Evolutionary conservation across 2,329 filamentous ascomycete genomes (phyloP).

Genomic region (Ceratocystis cacaofunesta): DNA sequence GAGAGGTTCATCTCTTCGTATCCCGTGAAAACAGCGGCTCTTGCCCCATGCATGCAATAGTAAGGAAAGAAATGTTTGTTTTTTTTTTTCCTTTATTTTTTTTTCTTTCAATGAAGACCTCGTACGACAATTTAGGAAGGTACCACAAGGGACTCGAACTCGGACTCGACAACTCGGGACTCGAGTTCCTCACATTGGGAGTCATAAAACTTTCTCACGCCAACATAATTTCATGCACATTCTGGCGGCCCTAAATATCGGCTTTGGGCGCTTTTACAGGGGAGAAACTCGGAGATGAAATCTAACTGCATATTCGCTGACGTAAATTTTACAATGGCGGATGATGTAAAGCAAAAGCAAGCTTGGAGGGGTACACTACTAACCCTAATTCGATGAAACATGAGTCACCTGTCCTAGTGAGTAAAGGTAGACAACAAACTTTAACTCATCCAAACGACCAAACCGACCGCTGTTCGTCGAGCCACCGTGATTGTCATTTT

Average conservation of each 20-base stretch:
- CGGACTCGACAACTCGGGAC: background rate
- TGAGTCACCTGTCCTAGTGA: background rate
- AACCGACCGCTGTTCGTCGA: slow-evolving; percentile 11
- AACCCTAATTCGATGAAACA: background rate
- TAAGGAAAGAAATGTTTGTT: too few species aligned
- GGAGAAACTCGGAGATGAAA: slow-evolving; percentile 1
- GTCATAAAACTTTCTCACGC: background rate
- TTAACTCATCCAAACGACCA: slow-evolving; percentile 11
- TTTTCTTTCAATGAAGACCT: too few species aligned
- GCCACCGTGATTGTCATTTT: slow-evolving; percentile 12
- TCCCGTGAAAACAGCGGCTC: background rate
- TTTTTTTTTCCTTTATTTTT: too few species aligned
- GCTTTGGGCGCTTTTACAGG: background rate
- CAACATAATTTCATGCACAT: background rate
- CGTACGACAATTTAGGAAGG: slow-evolving; percentile 2
- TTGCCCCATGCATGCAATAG: too few species aligned
- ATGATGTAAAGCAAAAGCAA: background rate
- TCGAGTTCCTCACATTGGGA: background rate
- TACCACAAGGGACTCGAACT: slow-evolving; percentile 2
- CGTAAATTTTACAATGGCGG: slow-evolving; percentile 6
- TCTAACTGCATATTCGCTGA: background rate
- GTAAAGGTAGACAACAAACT: background rate
- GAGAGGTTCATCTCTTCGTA: background rate
- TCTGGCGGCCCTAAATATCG: background rate
- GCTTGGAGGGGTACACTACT: background rate